Percentiles rank a stretch among this genome's conserved stretches.
These are phyloP conservation scores for Tulasnella sp. DNA, from an alignment of 768 basidiomycete genomes.

Conservation along the genomic window DNA sequence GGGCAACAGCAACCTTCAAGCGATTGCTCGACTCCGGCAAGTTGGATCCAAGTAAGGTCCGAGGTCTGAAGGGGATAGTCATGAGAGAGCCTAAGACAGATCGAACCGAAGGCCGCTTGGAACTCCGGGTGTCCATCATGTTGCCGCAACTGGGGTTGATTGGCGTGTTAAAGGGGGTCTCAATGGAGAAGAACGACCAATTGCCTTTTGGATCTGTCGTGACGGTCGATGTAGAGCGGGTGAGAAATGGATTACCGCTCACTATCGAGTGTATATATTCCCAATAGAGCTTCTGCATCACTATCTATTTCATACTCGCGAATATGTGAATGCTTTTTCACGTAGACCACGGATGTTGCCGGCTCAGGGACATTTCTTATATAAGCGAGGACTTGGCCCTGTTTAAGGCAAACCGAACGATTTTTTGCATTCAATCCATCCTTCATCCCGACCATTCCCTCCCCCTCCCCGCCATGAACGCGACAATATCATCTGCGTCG, in stretches of 20 bases:
- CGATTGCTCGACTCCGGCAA: slow-evolving; percentile 26
- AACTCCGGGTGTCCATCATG: not conserved
- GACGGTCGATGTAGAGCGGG: not conserved
- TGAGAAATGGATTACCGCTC: not conserved
- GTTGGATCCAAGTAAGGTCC: not conserved
- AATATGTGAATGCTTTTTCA: too few species aligned
- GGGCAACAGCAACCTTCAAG: slow-evolving; percentile 33
- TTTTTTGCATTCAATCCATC: too few species aligned
- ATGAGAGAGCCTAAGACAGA: not conserved
- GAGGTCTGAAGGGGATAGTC: not conserved
- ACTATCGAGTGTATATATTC: too few species aligned
- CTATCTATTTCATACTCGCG: too few species aligned
- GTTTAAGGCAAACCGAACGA: too few species aligned
- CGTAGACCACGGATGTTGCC: too few species aligned
- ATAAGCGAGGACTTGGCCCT: too few species aligned
- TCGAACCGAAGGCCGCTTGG: not conserved
- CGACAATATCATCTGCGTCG: slow-evolving; percentile 12
- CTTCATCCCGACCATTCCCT: not conserved
- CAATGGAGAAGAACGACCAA: not conserved
- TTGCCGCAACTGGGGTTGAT: not conserved
- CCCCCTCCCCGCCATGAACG: slow-evolving; percentile 12
- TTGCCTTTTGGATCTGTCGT: not conserved
- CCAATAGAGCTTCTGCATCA: too few species aligned
- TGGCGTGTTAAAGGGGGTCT: not conserved
- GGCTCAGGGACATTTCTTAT: too few species aligned